These are phyloP conservation scores for Eimeria necatrix DNA, from an alignment of 169 alveolate genomes.

Conservation along the genomic window DNA sequence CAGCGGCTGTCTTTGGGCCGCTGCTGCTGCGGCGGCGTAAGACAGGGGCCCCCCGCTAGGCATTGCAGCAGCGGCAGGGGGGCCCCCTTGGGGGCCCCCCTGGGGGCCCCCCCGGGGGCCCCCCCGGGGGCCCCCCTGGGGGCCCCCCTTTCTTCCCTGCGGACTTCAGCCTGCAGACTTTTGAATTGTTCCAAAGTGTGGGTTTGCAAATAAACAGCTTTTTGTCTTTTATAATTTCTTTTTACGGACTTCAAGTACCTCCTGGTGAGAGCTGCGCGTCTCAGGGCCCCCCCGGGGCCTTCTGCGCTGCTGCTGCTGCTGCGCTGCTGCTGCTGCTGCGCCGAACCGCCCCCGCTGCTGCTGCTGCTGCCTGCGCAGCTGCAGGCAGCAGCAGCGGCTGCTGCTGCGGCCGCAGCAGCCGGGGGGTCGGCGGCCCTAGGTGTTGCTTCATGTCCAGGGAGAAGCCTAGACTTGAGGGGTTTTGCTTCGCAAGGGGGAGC, in stretches of 20 bases:
- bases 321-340: neutral
- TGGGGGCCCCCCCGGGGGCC: no score
- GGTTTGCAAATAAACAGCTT: slow-evolving; percentile 30
- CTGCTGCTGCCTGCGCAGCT: neutral
- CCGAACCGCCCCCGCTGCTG: neutral
- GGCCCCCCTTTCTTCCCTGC: neutral
- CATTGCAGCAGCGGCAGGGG: no score
- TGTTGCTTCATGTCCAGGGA: neutral
- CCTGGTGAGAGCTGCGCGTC: slow-evolving; percentile 1
- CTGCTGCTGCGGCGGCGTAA: no score
- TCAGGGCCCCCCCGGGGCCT: neutral
- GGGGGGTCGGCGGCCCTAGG: neutral
- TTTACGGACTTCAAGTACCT: slow-evolving; percentile 38
- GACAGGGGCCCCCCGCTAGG: no score
- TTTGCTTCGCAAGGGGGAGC: neutral
- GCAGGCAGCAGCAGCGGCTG: slow-evolving; percentile 22
- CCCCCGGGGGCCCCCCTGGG: neutral
- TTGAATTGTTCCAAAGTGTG: slow-evolving; percentile 63
- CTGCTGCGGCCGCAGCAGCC: neutral
- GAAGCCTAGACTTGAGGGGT: neutral
- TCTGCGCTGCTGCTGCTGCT: neutral
- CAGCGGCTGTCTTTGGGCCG: no score
- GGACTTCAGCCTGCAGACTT: slow-evolving; percentile 45
- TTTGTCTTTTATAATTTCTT: slow-evolving; percentile 21
- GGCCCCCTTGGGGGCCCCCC: no score